Conservation (phyloP, 148 eudicot species). For the Rhododendron mucronatum region DNA sequence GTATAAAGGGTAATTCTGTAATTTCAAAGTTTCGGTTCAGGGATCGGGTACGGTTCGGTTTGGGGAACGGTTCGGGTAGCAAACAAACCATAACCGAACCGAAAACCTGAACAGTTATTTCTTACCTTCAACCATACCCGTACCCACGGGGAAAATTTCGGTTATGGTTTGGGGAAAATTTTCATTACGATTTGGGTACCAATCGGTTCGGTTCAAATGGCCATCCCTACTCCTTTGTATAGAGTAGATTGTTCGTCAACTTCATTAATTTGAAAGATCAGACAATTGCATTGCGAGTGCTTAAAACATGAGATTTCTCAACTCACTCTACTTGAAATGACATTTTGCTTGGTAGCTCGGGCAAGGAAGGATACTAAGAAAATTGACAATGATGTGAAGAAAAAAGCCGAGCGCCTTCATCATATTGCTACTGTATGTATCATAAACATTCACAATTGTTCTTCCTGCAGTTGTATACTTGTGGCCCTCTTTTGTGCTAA, state of each 20-base stretch:
- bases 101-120: too few species aligned
- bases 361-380: slow-evolving; percentile 90
- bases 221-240: not conserved
- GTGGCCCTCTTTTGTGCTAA: not conserved
- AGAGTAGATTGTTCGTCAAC: not conserved
- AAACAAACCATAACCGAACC: too few species aligned
- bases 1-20: too few species aligned
- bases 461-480: not conserved
- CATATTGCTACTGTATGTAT: slow-evolving; percentile 70
- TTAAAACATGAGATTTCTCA: not conserved
- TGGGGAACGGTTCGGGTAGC: too few species aligned
- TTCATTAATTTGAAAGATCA: not conserved
- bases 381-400: slow-evolving; percentile 76
- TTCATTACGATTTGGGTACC: too few species aligned
- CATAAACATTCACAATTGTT: not conserved
- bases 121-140: too few species aligned
- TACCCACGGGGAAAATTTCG: too few species aligned
- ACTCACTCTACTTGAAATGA: not conserved
- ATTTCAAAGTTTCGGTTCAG: too few species aligned
- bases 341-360: slow-evolving; percentile 66
- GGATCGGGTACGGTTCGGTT: too few species aligned
- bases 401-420: slow-evolving; percentile 81
- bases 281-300: not conserved
- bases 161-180: too few species aligned
- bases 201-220: too few species aligned